Evolutionary conservation across 2,329 filamentous ascomycete genomes (phyloP).

Genomic region (Exophiala sp.): DNA sequence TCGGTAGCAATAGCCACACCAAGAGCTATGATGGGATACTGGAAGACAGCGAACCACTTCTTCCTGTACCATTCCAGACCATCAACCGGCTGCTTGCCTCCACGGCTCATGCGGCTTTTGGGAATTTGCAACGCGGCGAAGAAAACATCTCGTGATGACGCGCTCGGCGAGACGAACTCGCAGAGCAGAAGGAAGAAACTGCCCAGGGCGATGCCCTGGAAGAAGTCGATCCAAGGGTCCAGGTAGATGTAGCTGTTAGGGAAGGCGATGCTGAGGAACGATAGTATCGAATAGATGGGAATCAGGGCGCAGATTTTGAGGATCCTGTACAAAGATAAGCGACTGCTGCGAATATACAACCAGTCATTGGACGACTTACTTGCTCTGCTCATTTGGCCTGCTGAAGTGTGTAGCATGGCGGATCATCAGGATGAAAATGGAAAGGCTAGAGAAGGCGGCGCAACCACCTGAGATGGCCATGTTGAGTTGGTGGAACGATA

Average conservation of each 20-base stretch:
- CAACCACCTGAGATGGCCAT: constrained; percentile 38
- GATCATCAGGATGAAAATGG: constrained; percentile 33
- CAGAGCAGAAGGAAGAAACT: constrained; percentile 46
- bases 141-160: constrained; percentile 35
- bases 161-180: constrained; percentile 40
- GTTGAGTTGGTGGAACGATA: constrained; percentile 36
- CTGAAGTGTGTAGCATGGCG: constrained; percentile 40
- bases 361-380: constrained; percentile 25
- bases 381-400: constrained; percentile 42
- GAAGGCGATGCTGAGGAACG: constrained; percentile 39
- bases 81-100: constrained; percentile 22
- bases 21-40: constrained; percentile 37
- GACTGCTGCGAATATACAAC: constrained; percentile 19
- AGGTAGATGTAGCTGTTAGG: constrained; percentile 41
- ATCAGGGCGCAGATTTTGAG: constrained; percentile 43
- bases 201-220: constrained; percentile 42
- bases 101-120: constrained; percentile 32
- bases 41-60: constrained; percentile 39
- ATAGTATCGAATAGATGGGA: constrained; percentile 40
- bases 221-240: constrained; percentile 38
- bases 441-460: constrained; percentile 32
- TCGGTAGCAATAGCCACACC: constrained; percentile 30
- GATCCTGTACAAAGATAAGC: constrained; percentile 31
- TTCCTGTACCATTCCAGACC: constrained; percentile 32
- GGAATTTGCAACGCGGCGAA: constrained; percentile 34